Evolutionary conservation across 129 eudicot genomes (phyloP).

Genomic region (Lonicera japonica): DNA sequence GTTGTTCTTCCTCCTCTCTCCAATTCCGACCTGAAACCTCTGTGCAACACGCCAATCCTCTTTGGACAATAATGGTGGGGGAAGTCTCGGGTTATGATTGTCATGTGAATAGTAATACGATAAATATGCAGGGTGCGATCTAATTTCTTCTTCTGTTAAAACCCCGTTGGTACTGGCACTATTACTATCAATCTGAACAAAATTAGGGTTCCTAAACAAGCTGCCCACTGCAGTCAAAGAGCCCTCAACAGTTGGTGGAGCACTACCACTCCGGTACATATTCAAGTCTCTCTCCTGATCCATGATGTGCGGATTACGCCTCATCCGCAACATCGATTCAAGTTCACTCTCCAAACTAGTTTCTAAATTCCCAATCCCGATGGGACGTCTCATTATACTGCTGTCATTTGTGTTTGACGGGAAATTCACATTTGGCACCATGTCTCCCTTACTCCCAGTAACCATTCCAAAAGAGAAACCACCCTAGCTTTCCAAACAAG

Average conservation of each 20-base stretch:
- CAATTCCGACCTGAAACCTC: constrained; percentile 56
- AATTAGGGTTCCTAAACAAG: constrained; percentile 41
- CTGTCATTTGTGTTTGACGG: constrained; percentile 13
- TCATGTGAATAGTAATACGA: constrained; percentile 64
- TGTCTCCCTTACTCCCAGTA: constrained; percentile 7
- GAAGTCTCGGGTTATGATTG: constrained; percentile 64
- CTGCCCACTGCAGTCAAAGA: constrained; percentile 57
- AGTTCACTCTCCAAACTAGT: constrained; percentile 48
- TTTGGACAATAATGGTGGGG: constrained; percentile 65
- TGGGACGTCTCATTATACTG: constrained; percentile 35
- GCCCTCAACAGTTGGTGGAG: constrained; percentile 85
- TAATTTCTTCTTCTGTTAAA: constrained; percentile 59
- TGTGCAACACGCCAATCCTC: constrained; percentile 81
- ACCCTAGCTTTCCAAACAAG: constrained; percentile 19
- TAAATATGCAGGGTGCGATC: constrained; percentile 66
- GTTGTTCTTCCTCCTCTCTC: constrained; percentile 44
- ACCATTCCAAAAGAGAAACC: constrained; percentile 20
- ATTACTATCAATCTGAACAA: constrained; percentile 14
- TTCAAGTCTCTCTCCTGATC: constrained; percentile 47
- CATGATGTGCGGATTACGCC: constrained; percentile 22
- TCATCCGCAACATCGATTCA: constrained; percentile 45
- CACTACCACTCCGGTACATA: constrained; percentile 76
- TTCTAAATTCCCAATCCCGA: constrained; percentile 32
- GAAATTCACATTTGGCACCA: not conserved
- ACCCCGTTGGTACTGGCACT: constrained; percentile 20